These are phyloP conservation scores for Amauroascus niger DNA, from an alignment of 2,329 filamentous ascomycete species.

Conservation along the genomic window DNA sequence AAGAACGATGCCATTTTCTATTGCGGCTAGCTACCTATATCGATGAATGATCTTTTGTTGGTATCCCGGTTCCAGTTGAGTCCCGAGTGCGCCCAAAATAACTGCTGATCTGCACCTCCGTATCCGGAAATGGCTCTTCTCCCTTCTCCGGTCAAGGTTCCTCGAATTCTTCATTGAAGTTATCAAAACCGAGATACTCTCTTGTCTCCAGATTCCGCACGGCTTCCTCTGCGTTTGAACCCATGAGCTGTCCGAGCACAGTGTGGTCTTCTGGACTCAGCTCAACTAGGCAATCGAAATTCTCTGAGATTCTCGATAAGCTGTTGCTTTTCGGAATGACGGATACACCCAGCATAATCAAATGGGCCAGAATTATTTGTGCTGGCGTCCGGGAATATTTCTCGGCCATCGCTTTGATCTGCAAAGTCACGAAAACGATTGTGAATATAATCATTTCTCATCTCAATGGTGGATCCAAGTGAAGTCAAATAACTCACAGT, in stretches of 20 bases:
- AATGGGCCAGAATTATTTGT: conserved; percentile 6
- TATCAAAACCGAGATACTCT: conserved; percentile 13
- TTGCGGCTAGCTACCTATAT: too few relatives aligned
- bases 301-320: conserved; percentile 8
- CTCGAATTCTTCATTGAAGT: conserved; percentile 12
- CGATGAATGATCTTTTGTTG: too few relatives aligned
- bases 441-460: background rate
- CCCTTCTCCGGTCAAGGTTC: conserved; percentile 8
- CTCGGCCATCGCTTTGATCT: conserved; percentile 6
- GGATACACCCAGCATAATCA: conserved; percentile 8
- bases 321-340: conserved; percentile 11
- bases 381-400: conserved; percentile 7
- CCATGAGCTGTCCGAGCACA: conserved; percentile 3
- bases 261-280: conserved; percentile 3
- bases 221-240: conserved; percentile 3
- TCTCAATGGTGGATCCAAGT: background rate
- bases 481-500: conserved; percentile 1
- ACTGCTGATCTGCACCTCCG: too few relatives aligned
- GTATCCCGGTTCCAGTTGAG: too few relatives aligned
- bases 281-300: conserved; percentile 7
- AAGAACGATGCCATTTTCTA: too few relatives aligned
- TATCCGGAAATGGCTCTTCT: too few relatives aligned
- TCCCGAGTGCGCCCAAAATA: too few relatives aligned
- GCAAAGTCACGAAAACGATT: background rate
- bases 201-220: conserved; percentile 11